These are phyloP conservation scores for Lipomyces orientalis DNA, from an alignment of 805 yeast species.

Conservation along the genomic window DNA sequence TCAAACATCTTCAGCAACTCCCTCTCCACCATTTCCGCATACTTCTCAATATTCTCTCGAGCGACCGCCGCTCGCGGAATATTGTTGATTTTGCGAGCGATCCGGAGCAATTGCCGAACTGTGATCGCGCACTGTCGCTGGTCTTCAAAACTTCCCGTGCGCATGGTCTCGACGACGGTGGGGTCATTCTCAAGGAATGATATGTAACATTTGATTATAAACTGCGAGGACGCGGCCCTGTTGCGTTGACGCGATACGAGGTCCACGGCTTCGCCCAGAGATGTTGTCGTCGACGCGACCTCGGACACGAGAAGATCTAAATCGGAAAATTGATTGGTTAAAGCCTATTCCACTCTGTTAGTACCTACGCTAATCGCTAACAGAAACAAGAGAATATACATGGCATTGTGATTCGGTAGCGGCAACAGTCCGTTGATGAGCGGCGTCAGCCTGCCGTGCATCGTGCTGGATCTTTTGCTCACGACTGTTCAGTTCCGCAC, in stretches of 20 bases:
- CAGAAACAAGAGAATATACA: constrained; percentile 3
- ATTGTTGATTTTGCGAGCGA: constrained; percentile 63
- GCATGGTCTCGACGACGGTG: constrained; percentile 62
- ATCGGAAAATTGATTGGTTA: constrained; percentile 56
- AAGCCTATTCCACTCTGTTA: constrained; percentile 5
- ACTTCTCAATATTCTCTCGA: constrained; percentile 61
- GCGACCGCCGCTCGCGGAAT: constrained; percentile 41
- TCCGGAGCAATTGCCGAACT: constrained; percentile 65
- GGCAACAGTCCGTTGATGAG: constrained; percentile 19
- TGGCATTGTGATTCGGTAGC: constrained; percentile 25
- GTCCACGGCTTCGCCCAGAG: constrained; percentile 71
- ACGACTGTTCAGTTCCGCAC: constrained; percentile 58
- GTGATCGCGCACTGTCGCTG: constrained; percentile 70
- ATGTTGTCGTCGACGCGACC: constrained; percentile 65
- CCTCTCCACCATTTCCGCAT: constrained; percentile 77
- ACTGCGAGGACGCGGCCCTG: constrained; percentile 71
- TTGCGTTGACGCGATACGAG: constrained; percentile 74
- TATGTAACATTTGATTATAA: constrained; percentile 75
- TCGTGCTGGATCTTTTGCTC: constrained; percentile 60
- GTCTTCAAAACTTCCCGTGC: constrained; percentile 60
- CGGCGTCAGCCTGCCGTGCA: constrained; percentile 54
- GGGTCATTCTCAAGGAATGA: constrained; percentile 68
- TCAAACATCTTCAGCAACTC: constrained; percentile 72
- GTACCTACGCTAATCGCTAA: not conserved
- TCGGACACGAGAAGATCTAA: constrained; percentile 61